A percentile compares a stretch with the other conserved stretches of the same genome.
These are phyloP conservation scores for Clonostachys sp. DNA, from an alignment of 2,329 filamentous ascomycete genomes.

Conservation along the genomic window DNA sequence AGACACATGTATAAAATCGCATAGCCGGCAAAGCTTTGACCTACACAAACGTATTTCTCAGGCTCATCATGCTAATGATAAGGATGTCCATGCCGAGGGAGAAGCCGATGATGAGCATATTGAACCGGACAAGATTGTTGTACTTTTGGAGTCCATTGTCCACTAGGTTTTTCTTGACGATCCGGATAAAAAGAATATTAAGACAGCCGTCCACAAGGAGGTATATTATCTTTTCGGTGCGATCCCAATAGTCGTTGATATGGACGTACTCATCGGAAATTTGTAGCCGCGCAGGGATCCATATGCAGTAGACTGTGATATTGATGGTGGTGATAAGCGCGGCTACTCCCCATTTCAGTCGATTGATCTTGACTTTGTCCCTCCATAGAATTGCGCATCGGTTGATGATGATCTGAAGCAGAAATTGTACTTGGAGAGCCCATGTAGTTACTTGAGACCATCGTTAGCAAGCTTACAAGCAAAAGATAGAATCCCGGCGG, in stretches of 20 bases:
- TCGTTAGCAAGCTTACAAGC: no score
- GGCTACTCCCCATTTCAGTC: slow-evolving; percentile 37
- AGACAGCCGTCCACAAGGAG: slow-evolving; percentile 36
- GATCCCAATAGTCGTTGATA: slow-evolving; percentile 44
- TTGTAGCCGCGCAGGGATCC: slow-evolving; percentile 41
- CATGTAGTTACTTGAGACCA: slow-evolving; percentile 15
- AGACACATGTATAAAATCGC: no score
- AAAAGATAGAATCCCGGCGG: no score
- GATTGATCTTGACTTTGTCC: slow-evolving; percentile 23
- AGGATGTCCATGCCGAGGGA: slow-evolving; percentile 18
- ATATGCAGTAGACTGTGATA: slow-evolving; percentile 42
- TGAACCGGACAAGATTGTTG: slow-evolving; percentile 32
- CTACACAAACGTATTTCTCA: slow-evolving; percentile 4
- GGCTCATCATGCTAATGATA: slow-evolving; percentile 4
- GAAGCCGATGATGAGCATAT: slow-evolving; percentile 18
- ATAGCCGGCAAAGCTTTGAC: background rate
- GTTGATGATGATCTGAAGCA: slow-evolving; percentile 49
- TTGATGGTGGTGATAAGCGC: slow-evolving; percentile 36
- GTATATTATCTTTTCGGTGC: slow-evolving; percentile 41
- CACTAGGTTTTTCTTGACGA: slow-evolving; percentile 38
- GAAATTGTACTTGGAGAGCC: slow-evolving; percentile 30
- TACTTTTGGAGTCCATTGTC: slow-evolving; percentile 43
- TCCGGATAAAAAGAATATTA: slow-evolving; percentile 39
- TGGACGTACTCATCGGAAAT: slow-evolving; percentile 27
- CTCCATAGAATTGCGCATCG: slow-evolving; percentile 39